A percentile compares a stretch with the other conserved stretches of the same genome.
These are phyloP conservation scores for Neoboletus brunneissimus DNA, from an alignment of 768 basidiomycete species.

Conservation along the genomic window DNA sequence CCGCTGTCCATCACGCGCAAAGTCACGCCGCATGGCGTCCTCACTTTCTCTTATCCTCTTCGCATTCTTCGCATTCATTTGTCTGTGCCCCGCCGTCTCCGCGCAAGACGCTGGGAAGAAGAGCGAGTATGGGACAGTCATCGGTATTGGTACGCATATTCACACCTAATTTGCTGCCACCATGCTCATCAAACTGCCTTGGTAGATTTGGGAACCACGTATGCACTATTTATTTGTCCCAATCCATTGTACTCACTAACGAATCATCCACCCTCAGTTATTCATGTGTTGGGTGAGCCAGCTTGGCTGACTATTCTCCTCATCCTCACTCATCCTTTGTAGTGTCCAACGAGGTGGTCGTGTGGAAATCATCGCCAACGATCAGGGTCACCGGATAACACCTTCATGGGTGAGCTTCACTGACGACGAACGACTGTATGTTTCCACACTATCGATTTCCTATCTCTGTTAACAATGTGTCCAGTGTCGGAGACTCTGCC, in stretches of 20 bases:
- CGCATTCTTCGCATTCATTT: slow-evolving; percentile 67
- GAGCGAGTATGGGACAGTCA: slow-evolving; percentile 85
- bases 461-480: not conserved
- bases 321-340: not conserved
- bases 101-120: slow-evolving; percentile 57
- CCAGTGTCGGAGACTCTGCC: slow-evolving; percentile 84
- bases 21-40: slow-evolving; percentile 52
- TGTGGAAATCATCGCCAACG: slow-evolving; percentile 88
- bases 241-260: not conserved
- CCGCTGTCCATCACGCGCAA: slow-evolving; percentile 52
- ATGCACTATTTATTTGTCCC: slow-evolving; percentile 28
- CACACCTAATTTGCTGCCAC: rapidly evolving
- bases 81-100: slow-evolving; percentile 60
- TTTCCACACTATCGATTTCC: not conserved
- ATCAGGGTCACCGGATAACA: slow-evolving; percentile 87
- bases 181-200: slow-evolving; percentile 7
- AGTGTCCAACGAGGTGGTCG: slow-evolving; percentile 84
- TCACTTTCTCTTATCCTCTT: slow-evolving; percentile 60
- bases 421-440: slow-evolving; percentile 70
- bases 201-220: slow-evolving; percentile 90
- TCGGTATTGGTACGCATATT: slow-evolving; percentile 76
- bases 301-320: not conserved
- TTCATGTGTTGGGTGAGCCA: slow-evolving; percentile 89
- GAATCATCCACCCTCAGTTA: slow-evolving; percentile 51
- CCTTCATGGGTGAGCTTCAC: slow-evolving; percentile 84